These are phyloP conservation scores for Penicillium oxalicum DNA, from an alignment of 2,329 filamentous ascomycete genomes.

Conservation along the genomic window DNA sequence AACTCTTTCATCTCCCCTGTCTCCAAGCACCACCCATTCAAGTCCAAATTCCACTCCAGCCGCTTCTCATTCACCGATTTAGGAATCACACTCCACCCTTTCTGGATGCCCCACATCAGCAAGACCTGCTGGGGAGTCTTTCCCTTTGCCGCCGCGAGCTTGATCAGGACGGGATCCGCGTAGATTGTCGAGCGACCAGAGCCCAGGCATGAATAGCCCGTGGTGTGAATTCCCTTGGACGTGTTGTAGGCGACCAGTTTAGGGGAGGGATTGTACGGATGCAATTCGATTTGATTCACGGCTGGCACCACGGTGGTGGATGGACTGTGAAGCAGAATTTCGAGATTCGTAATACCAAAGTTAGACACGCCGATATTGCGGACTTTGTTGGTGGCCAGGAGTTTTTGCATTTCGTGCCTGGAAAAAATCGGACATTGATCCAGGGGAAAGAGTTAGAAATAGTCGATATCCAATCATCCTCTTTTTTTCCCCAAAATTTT, in stretches of 20 bases:
- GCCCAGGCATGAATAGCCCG: constrained; percentile 52
- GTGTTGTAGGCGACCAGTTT: constrained; percentile 48
- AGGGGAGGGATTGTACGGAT: constrained; percentile 66
- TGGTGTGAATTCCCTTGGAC: constrained; percentile 50
- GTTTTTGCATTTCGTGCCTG: constrained; percentile 40
- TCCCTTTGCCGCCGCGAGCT: constrained; percentile 51
- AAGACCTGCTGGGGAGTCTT: constrained; percentile 52
- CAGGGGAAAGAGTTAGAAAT: no score
- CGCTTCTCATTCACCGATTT: constrained; percentile 71
- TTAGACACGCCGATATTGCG: constrained; percentile 81
- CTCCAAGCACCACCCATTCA: constrained; percentile 68
- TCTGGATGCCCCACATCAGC: constrained; percentile 69
- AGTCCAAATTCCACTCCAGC: constrained; percentile 70
- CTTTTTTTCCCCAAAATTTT: no score
- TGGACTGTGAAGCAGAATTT: constrained; percentile 65
- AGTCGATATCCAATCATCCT: no score
- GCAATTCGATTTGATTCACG: constrained; percentile 50
- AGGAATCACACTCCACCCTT: constrained; percentile 77
- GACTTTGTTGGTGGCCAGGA: constrained; percentile 53
- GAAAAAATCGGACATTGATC: no score
- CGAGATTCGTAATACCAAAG: constrained; percentile 73
- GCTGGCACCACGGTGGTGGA: constrained; percentile 50
- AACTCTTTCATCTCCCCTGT: constrained; percentile 66
- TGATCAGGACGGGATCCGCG: constrained; percentile 47
- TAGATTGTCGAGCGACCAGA: constrained; percentile 51